Evolutionary conservation across 805 yeast species (phyloP), one percentile per base, ranked within the genome.

Genomic region (Candida awuae): DNA sequence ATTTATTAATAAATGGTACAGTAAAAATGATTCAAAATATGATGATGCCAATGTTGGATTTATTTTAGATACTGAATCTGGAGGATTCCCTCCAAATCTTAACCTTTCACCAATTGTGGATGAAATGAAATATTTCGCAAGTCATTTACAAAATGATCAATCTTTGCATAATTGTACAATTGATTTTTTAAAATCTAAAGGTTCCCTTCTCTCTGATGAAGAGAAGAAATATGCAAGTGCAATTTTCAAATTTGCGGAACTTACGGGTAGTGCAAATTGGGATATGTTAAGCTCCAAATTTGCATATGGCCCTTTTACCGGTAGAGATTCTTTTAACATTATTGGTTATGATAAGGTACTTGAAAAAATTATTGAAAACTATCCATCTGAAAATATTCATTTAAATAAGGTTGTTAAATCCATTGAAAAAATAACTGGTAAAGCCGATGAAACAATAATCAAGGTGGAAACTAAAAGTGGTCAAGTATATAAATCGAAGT

Each of bases 31-130:
- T 13, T 38, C 60, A 3, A 52, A 52, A 37, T 61, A 58, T 33
- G 66, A 61, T 43, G 66, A 61, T 43, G 43, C 46, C 18, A 47
- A 45, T 28, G 14, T 42, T 26, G 45, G 42, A 1, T 17, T 42
- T 30, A 12, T 41, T 14, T 13, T 37, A 8, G 21, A 42, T 32
- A 42, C 42, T 7, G 39, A 34, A 23, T 17, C 29, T 12, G 42
- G 42, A 14, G 7, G 45, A 2, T 31, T 52, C 5, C 52, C 58
- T 4, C 42, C 39, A 7, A 43, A 35, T 13, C 47, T 63, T 45
- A 61, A 59, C 42, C 61, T 64, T 22, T 51, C 55, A 7, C 46
- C 51, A 4, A 51, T 61, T 17, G 70, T 58, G 3, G 62, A 59
- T 15, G 51, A 39, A 37, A 52, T 39, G 64, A 67, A 16, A 45